Evolutionary conservation across 2,329 filamentous ascomycete genomes (phyloP).

Genomic region (Macrophomina phaseolina): DNA sequence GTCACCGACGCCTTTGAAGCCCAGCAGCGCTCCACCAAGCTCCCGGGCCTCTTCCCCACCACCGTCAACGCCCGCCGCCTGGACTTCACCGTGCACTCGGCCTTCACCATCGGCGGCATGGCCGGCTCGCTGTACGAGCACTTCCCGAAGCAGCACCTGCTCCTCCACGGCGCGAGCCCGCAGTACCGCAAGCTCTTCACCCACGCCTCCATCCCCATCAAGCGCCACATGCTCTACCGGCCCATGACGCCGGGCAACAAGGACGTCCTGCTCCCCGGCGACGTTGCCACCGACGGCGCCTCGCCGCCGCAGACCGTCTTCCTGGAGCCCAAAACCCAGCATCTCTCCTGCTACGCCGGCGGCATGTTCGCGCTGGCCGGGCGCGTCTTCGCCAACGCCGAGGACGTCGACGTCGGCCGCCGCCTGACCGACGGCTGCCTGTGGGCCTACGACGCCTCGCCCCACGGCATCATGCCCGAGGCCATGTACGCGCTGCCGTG

Average conservation of each 20-base stretch:
- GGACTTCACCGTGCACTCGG: constrained; percentile 36
- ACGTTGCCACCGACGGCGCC: constrained; percentile 37
- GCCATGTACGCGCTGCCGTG: constrained; percentile 61
- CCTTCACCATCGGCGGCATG: constrained; percentile 45
- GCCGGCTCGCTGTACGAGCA: constrained; percentile 49
- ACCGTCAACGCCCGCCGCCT: constrained; percentile 44
- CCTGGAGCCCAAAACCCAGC: constrained; percentile 37
- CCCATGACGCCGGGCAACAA: constrained; percentile 46
- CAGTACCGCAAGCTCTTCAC: constrained; percentile 64
- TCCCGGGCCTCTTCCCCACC: constrained; percentile 47
- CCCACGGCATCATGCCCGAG: constrained; percentile 67
- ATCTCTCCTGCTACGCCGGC: constrained; percentile 64
- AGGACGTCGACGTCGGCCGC: constrained; percentile 61
- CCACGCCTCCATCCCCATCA: constrained; percentile 49
- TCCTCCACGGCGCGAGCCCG: constrained; percentile 49
- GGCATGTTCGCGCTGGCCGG: constrained; percentile 68
- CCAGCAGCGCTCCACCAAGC: constrained; percentile 37
- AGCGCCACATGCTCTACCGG: constrained; percentile 56
- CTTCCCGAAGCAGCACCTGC: constrained; percentile 47
- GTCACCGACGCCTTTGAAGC: constrained; percentile 41
- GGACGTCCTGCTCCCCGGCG: constrained; percentile 39
- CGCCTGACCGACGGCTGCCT: constrained; percentile 66
- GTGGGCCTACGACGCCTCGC: constrained; percentile 64
- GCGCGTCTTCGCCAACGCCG: constrained; percentile 59
- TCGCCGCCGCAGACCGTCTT: constrained; percentile 29